Base-by-base conservation (phyloP, 306 rosid species). In the Sindora glabra region DNA sequence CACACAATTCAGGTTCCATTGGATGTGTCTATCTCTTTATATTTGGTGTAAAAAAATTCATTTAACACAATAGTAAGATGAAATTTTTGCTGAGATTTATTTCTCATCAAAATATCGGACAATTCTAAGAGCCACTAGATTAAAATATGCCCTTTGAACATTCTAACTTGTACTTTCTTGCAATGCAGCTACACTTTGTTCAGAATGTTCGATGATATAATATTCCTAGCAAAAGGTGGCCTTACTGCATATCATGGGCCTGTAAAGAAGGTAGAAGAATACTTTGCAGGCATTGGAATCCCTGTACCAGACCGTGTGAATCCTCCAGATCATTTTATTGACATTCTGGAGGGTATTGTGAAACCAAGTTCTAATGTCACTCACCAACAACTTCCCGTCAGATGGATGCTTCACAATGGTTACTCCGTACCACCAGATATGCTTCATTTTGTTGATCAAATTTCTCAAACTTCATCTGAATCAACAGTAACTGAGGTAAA, bases 351-450 rank as follows among this genome's bases (percentile, higher is more conserved):
- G 73, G 91, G 95, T 38, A 50, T 87, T 46, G 95, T 74, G 70
- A 87, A 77, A 53, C 81, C 86, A 79, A 44, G 19, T 55, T 33
- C 77, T 15, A 72, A 74, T 38, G 95, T 83, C 55, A 76, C 75
- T 29, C 58, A 64, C 54, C 65, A 87, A 62, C 83, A 87, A 49
- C 89, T 87, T 54, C 95, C 95, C 8, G 82, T 87, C 21, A 75
- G 88, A 57, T 87, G 95, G 95, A 87, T 87, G 95, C 80, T 83
- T 60, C 91, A 87, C 68, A 87, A 87, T 40, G 86, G 91, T 52
- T 87, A 87, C 56, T 46, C 86, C 10, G 74, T 87, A 37, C 95
- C 95, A 14, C 76, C 82, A 7, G 95, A 87, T 69, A 72, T 87
- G 89, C 86, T 83, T 71, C 87, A 83, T 69, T 60, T 25, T 37